These are phyloP conservation scores for Mycena pura DNA, from an alignment of 768 basidiomycete genomes.

Conservation along the genomic window DNA sequence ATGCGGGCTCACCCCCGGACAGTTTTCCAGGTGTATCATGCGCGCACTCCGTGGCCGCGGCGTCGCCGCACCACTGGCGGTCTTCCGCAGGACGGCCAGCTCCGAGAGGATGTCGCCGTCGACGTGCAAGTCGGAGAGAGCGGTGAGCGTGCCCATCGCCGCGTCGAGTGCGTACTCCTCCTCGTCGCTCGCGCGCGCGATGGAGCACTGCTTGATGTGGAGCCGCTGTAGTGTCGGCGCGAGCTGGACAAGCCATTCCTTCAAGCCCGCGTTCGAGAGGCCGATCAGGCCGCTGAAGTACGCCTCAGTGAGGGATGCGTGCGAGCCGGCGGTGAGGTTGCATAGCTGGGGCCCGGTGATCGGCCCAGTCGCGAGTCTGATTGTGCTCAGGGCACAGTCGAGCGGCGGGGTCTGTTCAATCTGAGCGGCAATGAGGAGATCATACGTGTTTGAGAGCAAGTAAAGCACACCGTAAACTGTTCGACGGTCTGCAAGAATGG, in stretches of 20 bases:
- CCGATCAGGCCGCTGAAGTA: conserved; percentile 2
- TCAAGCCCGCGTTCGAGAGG: conserved; percentile 9
- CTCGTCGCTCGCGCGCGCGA: background rate
- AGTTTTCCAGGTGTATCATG: background rate
- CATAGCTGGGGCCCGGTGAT: conserved; percentile 9
- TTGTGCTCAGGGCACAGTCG: background rate
- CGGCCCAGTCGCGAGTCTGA: background rate
- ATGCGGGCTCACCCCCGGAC: conserved; percentile 7
- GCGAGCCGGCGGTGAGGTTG: conserved; percentile 11
- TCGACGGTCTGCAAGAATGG: conserved; percentile 1
- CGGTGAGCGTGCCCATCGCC: background rate
- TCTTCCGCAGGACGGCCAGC: conserved; percentile 5
- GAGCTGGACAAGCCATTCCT: conserved; percentile 1
- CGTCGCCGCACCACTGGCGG: background rate
- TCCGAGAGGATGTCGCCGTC: conserved; percentile 9
- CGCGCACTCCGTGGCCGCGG: background rate
- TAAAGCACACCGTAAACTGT: conserved; percentile 2
- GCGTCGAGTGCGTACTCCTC: conserved; percentile 13
- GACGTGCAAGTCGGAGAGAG: conserved; percentile 1
- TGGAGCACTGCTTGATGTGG: conserved; percentile 8
- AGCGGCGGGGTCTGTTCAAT: conserved; percentile 11
- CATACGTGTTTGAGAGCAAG: background rate
- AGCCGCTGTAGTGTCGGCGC: background rate
- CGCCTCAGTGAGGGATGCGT: conserved; percentile 5
- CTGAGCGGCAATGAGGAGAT: background rate